Percentiles rank a stretch among this genome's conserved stretches.
phyloP scores from a whole-genome alignment of 176 grass and related monocot genomes.

The Juncus inflexus region DNA sequence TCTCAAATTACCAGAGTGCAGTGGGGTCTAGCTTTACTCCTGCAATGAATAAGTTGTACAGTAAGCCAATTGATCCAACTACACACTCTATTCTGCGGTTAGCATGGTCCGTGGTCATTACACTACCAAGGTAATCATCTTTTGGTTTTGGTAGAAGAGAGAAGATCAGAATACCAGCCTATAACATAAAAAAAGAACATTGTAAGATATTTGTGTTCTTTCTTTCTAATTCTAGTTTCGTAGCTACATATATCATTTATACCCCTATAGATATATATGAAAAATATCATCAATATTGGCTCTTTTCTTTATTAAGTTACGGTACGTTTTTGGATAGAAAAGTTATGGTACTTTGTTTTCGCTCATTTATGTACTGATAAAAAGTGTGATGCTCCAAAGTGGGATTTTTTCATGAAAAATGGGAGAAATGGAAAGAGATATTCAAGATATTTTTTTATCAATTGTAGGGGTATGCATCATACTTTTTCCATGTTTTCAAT shows the following conservation, averaged over 20 bases:
- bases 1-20: slow-evolving; percentile 5
- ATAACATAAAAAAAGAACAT: not conserved
- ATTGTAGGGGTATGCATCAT: not conserved
- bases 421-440: no score
- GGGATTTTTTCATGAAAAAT: not conserved
- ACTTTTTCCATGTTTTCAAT: no score
- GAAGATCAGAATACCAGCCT: slow-evolving; percentile 7
- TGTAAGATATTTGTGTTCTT: not conserved
- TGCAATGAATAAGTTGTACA: slow-evolving; percentile 29
- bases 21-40: slow-evolving; percentile 34
- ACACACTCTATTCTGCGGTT: not conserved
- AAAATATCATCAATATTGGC: no score
- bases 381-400: not conserved
- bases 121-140: not conserved
- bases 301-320: no score
- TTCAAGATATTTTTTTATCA: no score
- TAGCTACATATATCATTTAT: no score
- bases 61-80: slow-evolving; percentile 10
- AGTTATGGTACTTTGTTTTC: no score
- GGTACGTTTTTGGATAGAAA: no score
- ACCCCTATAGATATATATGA: not conserved
- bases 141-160: not conserved
- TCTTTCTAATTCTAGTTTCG: not conserved
- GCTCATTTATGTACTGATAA: not conserved
- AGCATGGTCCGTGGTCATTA: not conserved